Evolutionary conservation across 352 stramenopile species (phyloP).

Genomic region (Proteromonas lacertae): DNA sequence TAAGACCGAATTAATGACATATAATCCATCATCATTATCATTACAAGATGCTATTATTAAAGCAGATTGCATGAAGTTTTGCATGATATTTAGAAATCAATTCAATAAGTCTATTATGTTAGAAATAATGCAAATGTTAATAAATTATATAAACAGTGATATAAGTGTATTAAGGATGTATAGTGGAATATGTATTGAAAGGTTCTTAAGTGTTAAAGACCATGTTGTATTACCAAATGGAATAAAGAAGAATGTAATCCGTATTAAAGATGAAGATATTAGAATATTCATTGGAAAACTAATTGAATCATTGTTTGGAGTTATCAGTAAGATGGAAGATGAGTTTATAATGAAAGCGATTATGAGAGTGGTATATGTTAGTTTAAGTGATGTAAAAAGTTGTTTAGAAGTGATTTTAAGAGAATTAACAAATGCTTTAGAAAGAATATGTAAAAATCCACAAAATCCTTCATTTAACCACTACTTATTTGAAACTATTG

Average conservation of each 20-base stretch:
- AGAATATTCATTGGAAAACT: not conserved
- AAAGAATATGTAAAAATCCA: constrained; percentile 72
- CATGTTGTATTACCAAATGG: not conserved
- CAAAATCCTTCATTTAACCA: constrained; percentile 94
- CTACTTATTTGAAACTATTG: constrained; percentile 93
- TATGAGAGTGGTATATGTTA: constrained; percentile 32
- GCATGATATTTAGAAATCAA: constrained; percentile 59
- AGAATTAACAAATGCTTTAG: constrained; percentile 62
- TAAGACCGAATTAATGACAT: too few relatives aligned
- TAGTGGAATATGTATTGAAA: constrained; percentile 67
- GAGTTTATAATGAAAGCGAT: constrained; percentile 80
- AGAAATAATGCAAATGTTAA: constrained; percentile 58
- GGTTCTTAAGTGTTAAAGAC: constrained; percentile 71
- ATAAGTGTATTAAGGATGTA: constrained; percentile 82
- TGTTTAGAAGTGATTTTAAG: constrained; percentile 35
- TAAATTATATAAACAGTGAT: constrained; percentile 17
- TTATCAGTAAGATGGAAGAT: constrained; percentile 68
- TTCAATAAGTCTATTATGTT: constrained; percentile 15
- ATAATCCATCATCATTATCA: constrained; percentile 21
- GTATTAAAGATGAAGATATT: constrained; percentile 9
- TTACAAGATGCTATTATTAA: constrained; percentile 49
- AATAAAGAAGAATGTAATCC: too few relatives aligned
- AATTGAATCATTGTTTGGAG: constrained; percentile 24
- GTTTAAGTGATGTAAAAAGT: constrained; percentile 42
- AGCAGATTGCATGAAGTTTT: constrained; percentile 86